Conservation (phyloP, 192 early-diverging fungal genomes). For the Coemansia sp. region DNA sequence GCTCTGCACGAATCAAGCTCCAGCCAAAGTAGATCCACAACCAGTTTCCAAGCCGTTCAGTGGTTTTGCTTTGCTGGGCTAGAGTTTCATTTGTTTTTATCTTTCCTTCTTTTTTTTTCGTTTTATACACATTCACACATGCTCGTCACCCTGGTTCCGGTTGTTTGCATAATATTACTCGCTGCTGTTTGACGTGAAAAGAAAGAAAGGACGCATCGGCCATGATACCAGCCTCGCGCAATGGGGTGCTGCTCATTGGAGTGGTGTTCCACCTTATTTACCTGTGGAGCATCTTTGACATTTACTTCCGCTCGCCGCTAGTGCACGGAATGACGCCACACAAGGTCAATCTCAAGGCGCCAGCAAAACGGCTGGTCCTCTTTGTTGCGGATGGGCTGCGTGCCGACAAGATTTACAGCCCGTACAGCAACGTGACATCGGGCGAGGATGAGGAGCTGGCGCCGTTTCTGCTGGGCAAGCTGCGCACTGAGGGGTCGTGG, state of each 20-base stretch:
- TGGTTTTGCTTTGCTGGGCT: not conserved
- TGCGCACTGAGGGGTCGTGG: conserved; percentile 69
- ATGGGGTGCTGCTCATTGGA: conserved; percentile 72
- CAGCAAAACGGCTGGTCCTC: conserved; percentile 85
- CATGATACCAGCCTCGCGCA: conserved; percentile 53
- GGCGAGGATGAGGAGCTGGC: conserved; percentile 39
- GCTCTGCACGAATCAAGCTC: too few species aligned
- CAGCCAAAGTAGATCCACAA: too few species aligned
- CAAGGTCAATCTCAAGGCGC: conserved; percentile 64
- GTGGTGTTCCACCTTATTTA: conserved; percentile 92
- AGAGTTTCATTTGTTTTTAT: too few species aligned
- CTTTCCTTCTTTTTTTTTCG: not conserved
- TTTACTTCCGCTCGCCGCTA: conserved; percentile 97
- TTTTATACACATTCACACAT: not conserved
- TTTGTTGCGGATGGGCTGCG: conserved; percentile 93
- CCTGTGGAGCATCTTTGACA: conserved; percentile 92
- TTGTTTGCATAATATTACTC: not conserved
- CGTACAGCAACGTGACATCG: conserved; percentile 56
- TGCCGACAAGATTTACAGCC: conserved; percentile 89
- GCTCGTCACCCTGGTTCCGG: not conserved
- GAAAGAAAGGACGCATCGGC: not conserved
- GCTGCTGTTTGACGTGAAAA: not conserved
- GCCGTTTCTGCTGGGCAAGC: conserved; percentile 61
- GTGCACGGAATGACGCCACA: conserved; percentile 97
- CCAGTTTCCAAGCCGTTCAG: not conserved